A percentile compares a stretch with the other conserved stretches of the same genome.
phyloP scores from a whole-genome alignment of 345 rosid species.

The Eucalyptus pauciflora region DNA sequence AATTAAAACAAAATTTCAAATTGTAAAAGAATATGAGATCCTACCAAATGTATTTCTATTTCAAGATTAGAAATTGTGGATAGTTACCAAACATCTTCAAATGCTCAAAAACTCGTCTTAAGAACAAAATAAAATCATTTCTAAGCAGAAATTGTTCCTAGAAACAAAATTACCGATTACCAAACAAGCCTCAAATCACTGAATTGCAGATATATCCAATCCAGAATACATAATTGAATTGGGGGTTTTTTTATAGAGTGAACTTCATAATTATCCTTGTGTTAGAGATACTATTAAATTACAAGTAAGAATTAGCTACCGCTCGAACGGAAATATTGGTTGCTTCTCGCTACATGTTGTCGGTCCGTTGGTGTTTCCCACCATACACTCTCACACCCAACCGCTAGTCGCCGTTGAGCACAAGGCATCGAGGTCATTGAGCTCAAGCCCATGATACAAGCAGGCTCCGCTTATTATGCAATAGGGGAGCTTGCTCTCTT shows the following conservation, averaged over 20 bases:
- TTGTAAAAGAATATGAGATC: too few relatives aligned
- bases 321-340: rapidly evolving
- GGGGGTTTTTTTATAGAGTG: background rate
- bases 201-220: rapidly evolving
- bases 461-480: too few relatives aligned
- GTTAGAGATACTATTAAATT: background rate
- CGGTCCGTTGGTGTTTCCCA: background rate
- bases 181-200: rapidly evolving
- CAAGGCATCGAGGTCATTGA: background rate
- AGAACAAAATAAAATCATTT: rapidly evolving
- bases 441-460: background rate
- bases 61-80: too few relatives aligned
- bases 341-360: background rate
- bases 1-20: too few relatives aligned
- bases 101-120: rapidly evolving
- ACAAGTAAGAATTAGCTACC: rapidly evolving
- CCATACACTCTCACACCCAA: background rate
- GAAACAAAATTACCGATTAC: rapidly evolving
- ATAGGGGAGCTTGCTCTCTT: too few relatives aligned
- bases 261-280: background rate
- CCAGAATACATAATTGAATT: background rate
- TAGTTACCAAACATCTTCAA: rapidly evolving
- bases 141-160: rapidly evolving
- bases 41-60: rapidly evolving
- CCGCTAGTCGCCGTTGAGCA: background rate